These are phyloP conservation scores for Gossypium longicalyx DNA, from an alignment of 345 rosid genomes.

Conservation along the genomic window DNA sequence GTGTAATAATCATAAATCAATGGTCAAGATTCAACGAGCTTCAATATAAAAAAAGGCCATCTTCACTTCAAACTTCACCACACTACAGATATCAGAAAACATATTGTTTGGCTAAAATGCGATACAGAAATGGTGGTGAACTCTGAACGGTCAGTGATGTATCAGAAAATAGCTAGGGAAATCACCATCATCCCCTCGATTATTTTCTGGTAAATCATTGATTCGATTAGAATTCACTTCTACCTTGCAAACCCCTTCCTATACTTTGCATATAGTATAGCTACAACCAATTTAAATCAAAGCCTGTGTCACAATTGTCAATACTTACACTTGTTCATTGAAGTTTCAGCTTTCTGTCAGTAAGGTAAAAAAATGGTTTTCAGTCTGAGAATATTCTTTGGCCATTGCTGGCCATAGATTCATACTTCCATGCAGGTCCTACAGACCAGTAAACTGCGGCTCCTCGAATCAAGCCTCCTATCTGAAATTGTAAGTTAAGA, in stretches of 20 bases:
- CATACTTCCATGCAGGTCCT: slow-evolving; percentile 78
- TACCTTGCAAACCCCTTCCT: not conserved
- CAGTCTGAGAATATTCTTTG: slow-evolving; percentile 48
- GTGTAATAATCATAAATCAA: not conserved
- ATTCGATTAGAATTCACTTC: not conserved
- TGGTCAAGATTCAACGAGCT: not conserved
- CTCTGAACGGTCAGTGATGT: not conserved
- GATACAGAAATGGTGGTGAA: not conserved
- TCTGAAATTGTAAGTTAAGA: slow-evolving; percentile 26
- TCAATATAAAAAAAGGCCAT: not conserved
- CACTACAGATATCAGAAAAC: too few species aligned
- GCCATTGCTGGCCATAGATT: slow-evolving; percentile 45
- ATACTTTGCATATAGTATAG: not conserved
- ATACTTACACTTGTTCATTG: too few species aligned
- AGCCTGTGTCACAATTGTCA: too few species aligned
- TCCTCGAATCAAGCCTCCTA: slow-evolving; percentile 87
- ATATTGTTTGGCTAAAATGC: too few species aligned
- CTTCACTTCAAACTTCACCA: not conserved
- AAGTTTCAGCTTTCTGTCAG: not conserved
- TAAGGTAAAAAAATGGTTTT: slow-evolving; percentile 44
- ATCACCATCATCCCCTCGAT: not conserved
- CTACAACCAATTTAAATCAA: not conserved
- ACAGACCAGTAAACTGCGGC: slow-evolving; percentile 63
- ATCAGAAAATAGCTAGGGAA: not conserved
- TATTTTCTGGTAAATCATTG: slow-evolving; percentile 5